These are phyloP conservation scores for Pyricularia pennisetigena DNA, from an alignment of 2,329 filamentous ascomycete genomes.

Conservation along the genomic window DNA sequence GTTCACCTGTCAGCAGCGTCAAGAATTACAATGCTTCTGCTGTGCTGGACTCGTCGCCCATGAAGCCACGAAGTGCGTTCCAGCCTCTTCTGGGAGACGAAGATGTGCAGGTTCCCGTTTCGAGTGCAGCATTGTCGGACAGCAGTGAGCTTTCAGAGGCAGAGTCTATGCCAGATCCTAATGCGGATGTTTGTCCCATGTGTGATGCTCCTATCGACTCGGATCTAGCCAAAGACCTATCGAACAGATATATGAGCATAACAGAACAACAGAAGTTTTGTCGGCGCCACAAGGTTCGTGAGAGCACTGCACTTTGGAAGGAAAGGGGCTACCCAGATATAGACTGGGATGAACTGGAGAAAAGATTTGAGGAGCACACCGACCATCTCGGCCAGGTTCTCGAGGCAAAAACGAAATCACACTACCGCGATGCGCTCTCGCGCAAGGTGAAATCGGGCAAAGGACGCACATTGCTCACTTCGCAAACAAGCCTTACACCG, in stretches of 20 bases:
- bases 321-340: slow-evolving; percentile 58
- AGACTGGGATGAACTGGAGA: slow-evolving; percentile 53
- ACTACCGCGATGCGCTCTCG: slow-evolving; percentile 49
- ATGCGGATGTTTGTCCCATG: slow-evolving; percentile 47
- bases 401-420: slow-evolving; percentile 39
- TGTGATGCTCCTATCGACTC: slow-evolving; percentile 52
- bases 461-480: slow-evolving; percentile 39
- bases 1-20: background rate
- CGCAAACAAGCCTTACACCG: slow-evolving; percentile 50
- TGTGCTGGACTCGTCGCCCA: background rate
- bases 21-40: background rate
- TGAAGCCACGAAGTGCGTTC: background rate
- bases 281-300: slow-evolving; percentile 45
- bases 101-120: background rate
- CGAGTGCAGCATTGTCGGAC: background rate
- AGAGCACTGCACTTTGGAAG: slow-evolving; percentile 37
- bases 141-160: background rate
- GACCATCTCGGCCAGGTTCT: slow-evolving; percentile 48
- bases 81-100: background rate
- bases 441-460: slow-evolving; percentile 45
- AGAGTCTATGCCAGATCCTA: background rate
- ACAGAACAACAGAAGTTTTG: slow-evolving; percentile 55
- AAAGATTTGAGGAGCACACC: slow-evolving; percentile 48
- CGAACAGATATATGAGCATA: slow-evolving; percentile 38
- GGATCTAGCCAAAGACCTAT: slow-evolving; percentile 32